Percentiles rank a stretch among this genome's conserved stretches.
Conservation (phyloP, 1,284 basidiomycete species). For the Volvariella surrecta region DNA sequence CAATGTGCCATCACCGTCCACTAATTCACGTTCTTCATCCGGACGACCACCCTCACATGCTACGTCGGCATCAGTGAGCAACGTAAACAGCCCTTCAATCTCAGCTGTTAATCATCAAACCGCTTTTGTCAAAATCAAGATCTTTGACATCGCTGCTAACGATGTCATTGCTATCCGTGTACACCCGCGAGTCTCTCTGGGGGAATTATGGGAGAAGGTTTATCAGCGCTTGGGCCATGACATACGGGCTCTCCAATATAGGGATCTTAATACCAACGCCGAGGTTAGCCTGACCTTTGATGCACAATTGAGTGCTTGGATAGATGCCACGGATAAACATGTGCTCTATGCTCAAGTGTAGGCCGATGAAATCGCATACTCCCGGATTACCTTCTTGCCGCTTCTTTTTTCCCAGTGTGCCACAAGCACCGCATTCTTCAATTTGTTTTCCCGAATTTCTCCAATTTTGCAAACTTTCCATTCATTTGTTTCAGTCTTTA, state of each 20-base stretch:
- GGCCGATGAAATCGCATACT: too few relatives aligned
- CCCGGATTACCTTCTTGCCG: too few relatives aligned
- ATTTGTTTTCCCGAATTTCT: too few relatives aligned
- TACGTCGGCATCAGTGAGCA: slow-evolving; percentile 24
- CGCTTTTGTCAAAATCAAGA: slow-evolving; percentile 96
- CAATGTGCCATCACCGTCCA: slow-evolving; percentile 14
- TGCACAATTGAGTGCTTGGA: slow-evolving; percentile 69
- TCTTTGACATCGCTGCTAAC: slow-evolving; percentile 86
- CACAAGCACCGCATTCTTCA: too few relatives aligned
- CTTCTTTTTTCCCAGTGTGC: too few relatives aligned
- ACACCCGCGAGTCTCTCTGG: slow-evolving; percentile 83
- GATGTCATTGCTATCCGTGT: slow-evolving; percentile 98
- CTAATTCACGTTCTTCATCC: slow-evolving; percentile 25
- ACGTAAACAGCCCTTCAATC: slow-evolving; percentile 59
- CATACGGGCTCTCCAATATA: slow-evolving; percentile 64
- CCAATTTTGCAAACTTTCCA: neutral
- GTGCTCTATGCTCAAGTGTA: slow-evolving; percentile 78
- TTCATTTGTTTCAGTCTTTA: neutral
- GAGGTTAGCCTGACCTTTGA: slow-evolving; percentile 68
- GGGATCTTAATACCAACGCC: slow-evolving; percentile 58
- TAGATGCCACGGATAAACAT: slow-evolving; percentile 80
- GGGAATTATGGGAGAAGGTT: slow-evolving; percentile 87
- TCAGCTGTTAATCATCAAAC: slow-evolving; percentile 70
- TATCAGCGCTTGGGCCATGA: slow-evolving; percentile 77
- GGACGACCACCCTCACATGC: slow-evolving; percentile 44